Percentiles rank a stretch among this genome's conserved stretches.
Conservation (phyloP, 768 basidiomycete genomes). For the Lyophyllum shimeji region DNA sequence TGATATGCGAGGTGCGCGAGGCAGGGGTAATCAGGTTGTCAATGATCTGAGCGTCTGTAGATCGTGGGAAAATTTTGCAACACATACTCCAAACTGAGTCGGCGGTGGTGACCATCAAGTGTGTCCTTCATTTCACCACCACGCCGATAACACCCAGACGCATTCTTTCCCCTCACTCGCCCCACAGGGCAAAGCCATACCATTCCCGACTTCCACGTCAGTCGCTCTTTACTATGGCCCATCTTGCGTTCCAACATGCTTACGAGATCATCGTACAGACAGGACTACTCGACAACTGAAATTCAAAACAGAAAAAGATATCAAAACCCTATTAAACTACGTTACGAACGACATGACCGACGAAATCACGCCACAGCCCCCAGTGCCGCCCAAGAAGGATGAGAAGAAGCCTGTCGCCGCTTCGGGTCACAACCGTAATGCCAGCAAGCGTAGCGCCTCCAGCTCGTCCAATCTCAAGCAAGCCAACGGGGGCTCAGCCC, state of each 20-base stretch:
- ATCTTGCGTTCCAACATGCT: constrained; percentile 6
- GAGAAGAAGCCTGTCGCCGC: constrained; percentile 62
- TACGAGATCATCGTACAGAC: constrained; percentile 17
- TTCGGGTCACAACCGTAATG: constrained; percentile 48
- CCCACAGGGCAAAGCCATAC: constrained; percentile 81
- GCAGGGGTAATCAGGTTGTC: neutral
- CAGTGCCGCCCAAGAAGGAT: constrained; percentile 63
- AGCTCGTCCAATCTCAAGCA: constrained; percentile 46
- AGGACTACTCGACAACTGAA: constrained; percentile 29
- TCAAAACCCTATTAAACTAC: constrained; percentile 46
- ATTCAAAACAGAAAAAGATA: constrained; percentile 44
- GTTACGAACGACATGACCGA: constrained; percentile 90
- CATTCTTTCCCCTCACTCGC: constrained; percentile 75
- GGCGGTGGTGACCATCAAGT: constrained; percentile 37
- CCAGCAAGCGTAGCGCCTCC: constrained; percentile 57
- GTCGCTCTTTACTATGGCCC: neutral
- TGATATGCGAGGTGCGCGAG: constrained; percentile 6
- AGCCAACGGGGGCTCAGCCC: constrained; percentile 37
- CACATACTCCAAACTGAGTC: constrained; percentile 25
- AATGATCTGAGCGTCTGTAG: neutral
- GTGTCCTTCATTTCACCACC: constrained; percentile 49
- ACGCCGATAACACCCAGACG: constrained; percentile 41
- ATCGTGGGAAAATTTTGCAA: constrained; percentile 39
- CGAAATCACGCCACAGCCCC: constrained; percentile 63
- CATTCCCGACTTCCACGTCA: constrained; percentile 17